A percentile compares a stretch with the other conserved stretches of the same genome.
Evolutionary conservation across 2,329 filamentous ascomycete species (phyloP).

Genomic region (Hypomyces rosellus): DNA sequence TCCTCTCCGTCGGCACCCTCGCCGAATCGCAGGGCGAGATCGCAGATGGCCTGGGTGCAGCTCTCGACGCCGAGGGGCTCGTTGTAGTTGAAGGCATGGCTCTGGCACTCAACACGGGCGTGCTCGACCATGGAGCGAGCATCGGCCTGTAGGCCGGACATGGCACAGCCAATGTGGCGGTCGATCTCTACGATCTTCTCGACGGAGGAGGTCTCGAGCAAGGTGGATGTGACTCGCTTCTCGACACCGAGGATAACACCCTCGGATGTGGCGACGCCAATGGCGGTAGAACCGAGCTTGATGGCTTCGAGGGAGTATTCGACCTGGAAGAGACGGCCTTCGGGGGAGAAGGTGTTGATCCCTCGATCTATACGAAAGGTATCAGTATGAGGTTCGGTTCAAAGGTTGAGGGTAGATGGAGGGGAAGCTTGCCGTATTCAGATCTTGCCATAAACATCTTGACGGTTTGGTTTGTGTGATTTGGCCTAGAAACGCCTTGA

Average conservation of each 20-base stretch:
- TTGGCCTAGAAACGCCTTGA: conserved; percentile 4
- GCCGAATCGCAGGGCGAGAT: conserved; percentile 90
- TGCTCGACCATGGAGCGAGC: conserved; percentile 98
- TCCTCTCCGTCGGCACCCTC: conserved; percentile 97
- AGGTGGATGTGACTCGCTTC: conserved; percentile 96
- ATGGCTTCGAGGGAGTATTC: conserved; percentile 99
- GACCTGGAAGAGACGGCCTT: conserved; percentile 99
- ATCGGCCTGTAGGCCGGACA: conserved; percentile 96
- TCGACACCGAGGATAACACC: conserved; percentile 96
- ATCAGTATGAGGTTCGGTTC: conserved; percentile 14
- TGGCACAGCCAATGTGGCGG: conserved; percentile 96
- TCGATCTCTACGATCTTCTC: conserved; percentile 99
- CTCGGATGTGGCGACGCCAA: conserved; percentile 91
- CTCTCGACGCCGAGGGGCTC: conserved; percentile 93
- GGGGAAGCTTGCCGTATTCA: conserved; percentile 68
- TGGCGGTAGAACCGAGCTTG: conserved; percentile 97
- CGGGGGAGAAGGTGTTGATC: conserved; percentile 99
- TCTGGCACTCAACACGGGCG: conserved; percentile 94
- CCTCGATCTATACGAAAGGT: conserved; percentile 66
- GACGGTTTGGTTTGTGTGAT: conserved; percentile 33
- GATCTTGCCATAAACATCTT: conserved; percentile 99
- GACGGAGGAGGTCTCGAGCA: conserved; percentile 94
- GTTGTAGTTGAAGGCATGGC: conserved; percentile 96
- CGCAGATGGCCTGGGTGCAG: conserved; percentile 98
- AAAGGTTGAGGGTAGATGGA: conserved; percentile 16